phyloP scores from a whole-genome alignment of 768 basidiomycete genomes.

The Naematelia encephala region DNA sequence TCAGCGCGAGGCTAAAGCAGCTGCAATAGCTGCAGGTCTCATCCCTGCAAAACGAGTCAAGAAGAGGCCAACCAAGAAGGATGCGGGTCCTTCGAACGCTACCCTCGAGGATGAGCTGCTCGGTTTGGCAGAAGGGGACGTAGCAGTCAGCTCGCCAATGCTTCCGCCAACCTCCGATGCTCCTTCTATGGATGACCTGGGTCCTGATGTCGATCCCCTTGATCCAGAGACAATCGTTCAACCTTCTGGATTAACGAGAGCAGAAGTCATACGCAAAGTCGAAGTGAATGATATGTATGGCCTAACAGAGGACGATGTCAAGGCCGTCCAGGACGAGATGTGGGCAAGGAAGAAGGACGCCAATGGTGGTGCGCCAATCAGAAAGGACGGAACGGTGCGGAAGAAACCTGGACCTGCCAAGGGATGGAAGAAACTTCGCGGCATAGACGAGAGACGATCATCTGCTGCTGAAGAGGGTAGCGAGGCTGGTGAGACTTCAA shows the following conservation, averaged over 20 bases:
- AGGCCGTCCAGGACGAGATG: slow-evolving; percentile 42
- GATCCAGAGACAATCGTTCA: slow-evolving; percentile 36
- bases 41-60: neutral
- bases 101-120: slow-evolving; percentile 42
- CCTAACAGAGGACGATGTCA: slow-evolving; percentile 40
- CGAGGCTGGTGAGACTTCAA: slow-evolving; percentile 20
- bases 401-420: slow-evolving; percentile 49
- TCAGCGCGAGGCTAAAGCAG: slow-evolving; percentile 21
- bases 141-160: slow-evolving; percentile 8
- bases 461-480: slow-evolving; percentile 3
- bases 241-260: slow-evolving; percentile 38
- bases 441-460: slow-evolving; percentile 8
- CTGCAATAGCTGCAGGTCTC: slow-evolving; percentile 15
- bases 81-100: slow-evolving; percentile 11
- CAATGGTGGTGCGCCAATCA: slow-evolving; percentile 24
- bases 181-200: slow-evolving; percentile 8
- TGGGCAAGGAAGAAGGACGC: slow-evolving; percentile 27
- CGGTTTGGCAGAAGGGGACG: slow-evolving; percentile 38
- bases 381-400: slow-evolving; percentile 46
- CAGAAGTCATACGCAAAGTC: slow-evolving; percentile 32
- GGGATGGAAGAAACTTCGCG: slow-evolving; percentile 39
- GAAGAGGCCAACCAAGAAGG: slow-evolving; percentile 13
- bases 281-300: slow-evolving; percentile 27
- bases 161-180: neutral
- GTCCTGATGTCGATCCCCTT: slow-evolving; percentile 5